Base-by-base conservation (phyloP, 495 filamentous ascomycete genomes). In the Aspergillus wentii region DNA sequence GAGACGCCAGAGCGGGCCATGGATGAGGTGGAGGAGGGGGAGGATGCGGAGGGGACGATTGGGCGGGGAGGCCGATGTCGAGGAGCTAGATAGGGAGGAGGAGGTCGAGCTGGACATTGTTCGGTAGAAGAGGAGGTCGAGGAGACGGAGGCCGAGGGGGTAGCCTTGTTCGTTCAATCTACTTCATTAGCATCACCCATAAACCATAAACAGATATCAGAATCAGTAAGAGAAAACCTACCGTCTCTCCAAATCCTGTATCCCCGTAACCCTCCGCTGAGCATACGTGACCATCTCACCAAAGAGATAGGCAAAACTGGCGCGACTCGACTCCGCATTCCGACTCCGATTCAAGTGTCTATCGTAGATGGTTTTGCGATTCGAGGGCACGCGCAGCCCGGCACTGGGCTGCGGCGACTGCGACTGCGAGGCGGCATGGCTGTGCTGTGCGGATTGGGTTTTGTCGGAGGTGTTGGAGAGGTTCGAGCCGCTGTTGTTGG, bases 351-450 rank as follows among this genome's bases (percentile, higher is more conserved):
- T 94, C 31, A 97, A 71, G 43, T 94, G 86, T 38, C 94, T 79
- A 74, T 97, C 88, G 65, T 97, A 99, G 64, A 99, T 96, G 33
- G 89, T 95, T 64, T 96, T 96, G 64, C 86, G 86, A 56, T 83
- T 92, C 17, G 86, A 85, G n/a, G 92, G 89, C 50, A 94, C 87
- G 43, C 89, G 85, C 33, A 98, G 84, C n/a, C 85, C 87, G 7
- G 78, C 60, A 30, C 69, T 58, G 17, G 58, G 48, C 43, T 66
- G 57, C 46, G 50, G 22, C 22, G 5, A 25, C 11, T 25, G 22
- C 5, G 5, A 11, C 22, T 25, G 22, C 11, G 22, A 6, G 22
- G 22, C 6, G 22, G 22, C 11, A 25, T 11, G 22, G 22, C 11
- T 25, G 22, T 11, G 22, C 6, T 11, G 22, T 25, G n/a, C n/a